Evolutionary conservation across 2,329 filamentous ascomycete species (phyloP).

Genomic region (Penicillium griseofulvum): DNA sequence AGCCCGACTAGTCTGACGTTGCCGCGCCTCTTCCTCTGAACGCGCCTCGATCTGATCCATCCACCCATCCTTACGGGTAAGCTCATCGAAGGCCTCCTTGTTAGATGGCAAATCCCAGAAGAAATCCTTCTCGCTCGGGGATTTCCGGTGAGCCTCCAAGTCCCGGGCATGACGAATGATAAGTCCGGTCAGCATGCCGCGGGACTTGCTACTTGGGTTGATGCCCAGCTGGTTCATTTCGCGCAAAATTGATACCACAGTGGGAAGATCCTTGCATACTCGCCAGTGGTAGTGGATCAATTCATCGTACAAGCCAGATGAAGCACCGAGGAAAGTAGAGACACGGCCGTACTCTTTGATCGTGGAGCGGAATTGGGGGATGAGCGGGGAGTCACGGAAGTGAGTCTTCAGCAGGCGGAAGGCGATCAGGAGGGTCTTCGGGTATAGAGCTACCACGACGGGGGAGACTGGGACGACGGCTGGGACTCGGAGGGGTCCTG

Average conservation of each 20-base stretch:
- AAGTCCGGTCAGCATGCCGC: constrained; percentile 32
- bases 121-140: constrained; percentile 10
- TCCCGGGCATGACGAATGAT: constrained; percentile 26
- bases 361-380: constrained; percentile 40
- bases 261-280: constrained; percentile 41
- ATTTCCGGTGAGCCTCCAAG: constrained; percentile 8
- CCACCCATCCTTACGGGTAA: constrained; percentile 29
- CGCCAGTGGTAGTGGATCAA: constrained; percentile 45
- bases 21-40: neutral
- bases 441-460: constrained; percentile 41
- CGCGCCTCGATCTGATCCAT: constrained; percentile 19
- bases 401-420: constrained; percentile 41
- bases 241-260: constrained; percentile 38
- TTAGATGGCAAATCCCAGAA: constrained; percentile 38
- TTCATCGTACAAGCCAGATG: constrained; percentile 45
- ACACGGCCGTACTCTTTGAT: constrained; percentile 42
- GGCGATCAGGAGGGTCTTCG: constrained; percentile 40
- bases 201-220: constrained; percentile 36
- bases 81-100: constrained; percentile 26
- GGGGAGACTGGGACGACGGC: constrained; percentile 28
- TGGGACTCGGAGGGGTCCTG: constrained; percentile 32
- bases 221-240: constrained; percentile 48
- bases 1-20: neutral
- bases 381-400: constrained; percentile 42
- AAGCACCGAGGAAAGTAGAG: constrained; percentile 45